Base-by-base conservation (phyloP, 768 basidiomycete species). In the Asterophora lycoperdoides region DNA sequence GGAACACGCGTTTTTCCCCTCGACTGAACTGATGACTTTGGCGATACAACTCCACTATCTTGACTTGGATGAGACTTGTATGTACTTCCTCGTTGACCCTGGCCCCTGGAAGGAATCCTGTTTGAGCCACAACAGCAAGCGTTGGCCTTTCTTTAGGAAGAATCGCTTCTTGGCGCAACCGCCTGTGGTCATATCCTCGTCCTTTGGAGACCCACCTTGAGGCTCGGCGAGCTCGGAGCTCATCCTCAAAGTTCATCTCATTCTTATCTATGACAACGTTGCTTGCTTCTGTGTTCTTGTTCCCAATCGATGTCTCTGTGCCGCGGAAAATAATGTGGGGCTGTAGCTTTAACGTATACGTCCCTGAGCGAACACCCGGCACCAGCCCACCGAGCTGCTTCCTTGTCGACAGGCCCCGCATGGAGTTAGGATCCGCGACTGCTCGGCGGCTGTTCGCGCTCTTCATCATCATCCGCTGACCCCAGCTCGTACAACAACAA, bases 291-390 rank as follows among this genome's bases (percentile, higher is more conserved):
- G 23, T 23, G 23, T 28, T 39, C 38, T 36, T 47, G 15, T 37
- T 8, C 23, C 37, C 30, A 40, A 47, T 47, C 29, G 30, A 38
- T 15, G 23, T 15, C 34, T 39, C 15, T n/a, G 15, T 38, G 36
- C 36, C 45, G 36, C 45, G 46, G 38, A 47, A 17, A 32, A 47
- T 28, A 7, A n/a, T 19, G 38, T 47, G 46, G 46, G 38, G 37
- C 46, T 33, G 20, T 13, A 19, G 2, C 42, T 33, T 13, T n/a
- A 8, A 14, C 18, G 13, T 23, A 23, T 23, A 3, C 6, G 23
- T 23, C 23, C n/a, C 23, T 3, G 23, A 3, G 23, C 3, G 23
- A 23, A 30, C 41, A 8, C 9, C 18, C 23, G 11, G 35, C 9
- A 4, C 26, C 17, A 30, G 15, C 38, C 18, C n/a, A 40, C 17